Conservation (phyloP, 768 basidiomycete species). For the Ramaria rubella region DNA sequence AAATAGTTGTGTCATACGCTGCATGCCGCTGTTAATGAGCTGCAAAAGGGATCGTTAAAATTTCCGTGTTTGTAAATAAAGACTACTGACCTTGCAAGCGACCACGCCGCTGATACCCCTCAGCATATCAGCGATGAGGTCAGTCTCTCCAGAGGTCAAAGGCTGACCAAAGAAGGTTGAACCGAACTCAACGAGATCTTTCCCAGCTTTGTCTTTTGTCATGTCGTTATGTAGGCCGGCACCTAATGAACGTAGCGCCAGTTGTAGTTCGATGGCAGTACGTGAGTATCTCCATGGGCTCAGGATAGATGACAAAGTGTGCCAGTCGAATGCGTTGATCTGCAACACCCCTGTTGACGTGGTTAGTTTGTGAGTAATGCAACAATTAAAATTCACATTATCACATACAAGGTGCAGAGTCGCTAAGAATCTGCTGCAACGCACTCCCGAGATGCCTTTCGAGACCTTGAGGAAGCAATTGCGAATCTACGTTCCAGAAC, state of each 20-base stretch:
- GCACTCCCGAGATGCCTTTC: constrained; percentile 62
- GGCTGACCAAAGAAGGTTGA: constrained; percentile 64
- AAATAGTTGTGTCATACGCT: constrained; percentile 54
- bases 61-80: not conserved
- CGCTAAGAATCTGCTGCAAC: constrained; percentile 58
- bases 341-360: constrained; percentile 24
- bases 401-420: constrained; percentile 49
- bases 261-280: constrained; percentile 72
- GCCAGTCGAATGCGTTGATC: constrained; percentile 51
- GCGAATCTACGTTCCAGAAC: constrained; percentile 56
- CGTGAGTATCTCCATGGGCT: constrained; percentile 83
- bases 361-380: not conserved
- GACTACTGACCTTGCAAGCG: constrained; percentile 51
- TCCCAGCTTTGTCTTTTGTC: constrained; percentile 46
- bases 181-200: constrained; percentile 59
- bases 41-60: constrained; percentile 21
- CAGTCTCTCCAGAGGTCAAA: constrained; percentile 72
- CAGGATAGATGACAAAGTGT: constrained; percentile 55
- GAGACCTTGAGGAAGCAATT: constrained; percentile 41
- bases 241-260: constrained; percentile 68
- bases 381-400: not conserved
- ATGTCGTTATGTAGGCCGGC: constrained; percentile 55
- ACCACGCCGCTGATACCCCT: constrained; percentile 60
- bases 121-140: constrained; percentile 78
- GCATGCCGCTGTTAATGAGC: constrained; percentile 73